phyloP scores from a whole-genome alignment of 2,329 filamentous ascomycete species.

The Colletotrichum lentis region DNA sequence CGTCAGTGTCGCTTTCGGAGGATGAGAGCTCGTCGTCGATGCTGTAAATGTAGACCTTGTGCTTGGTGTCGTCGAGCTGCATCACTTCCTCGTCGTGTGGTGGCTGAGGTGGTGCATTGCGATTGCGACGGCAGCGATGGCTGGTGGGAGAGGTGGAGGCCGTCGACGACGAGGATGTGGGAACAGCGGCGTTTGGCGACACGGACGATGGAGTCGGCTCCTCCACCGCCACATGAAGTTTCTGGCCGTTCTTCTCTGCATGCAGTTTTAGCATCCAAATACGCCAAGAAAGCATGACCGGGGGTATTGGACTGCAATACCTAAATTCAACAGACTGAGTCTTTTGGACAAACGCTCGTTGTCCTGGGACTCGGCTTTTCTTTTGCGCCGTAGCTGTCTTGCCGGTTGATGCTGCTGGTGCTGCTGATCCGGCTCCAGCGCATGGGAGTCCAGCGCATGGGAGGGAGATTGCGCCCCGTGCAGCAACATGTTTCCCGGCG shows the following conservation, averaged over 20 bases:
- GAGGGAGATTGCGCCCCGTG: constrained; percentile 47
- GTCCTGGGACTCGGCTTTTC: constrained; percentile 67
- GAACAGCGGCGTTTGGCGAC: constrained; percentile 37
- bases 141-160: constrained; percentile 33
- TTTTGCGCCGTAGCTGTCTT: constrained; percentile 55
- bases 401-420: constrained; percentile 38
- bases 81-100: constrained; percentile 67
- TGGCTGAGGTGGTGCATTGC: constrained; percentile 3
- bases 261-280: constrained; percentile 39
- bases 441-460: constrained; percentile 36
- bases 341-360: constrained; percentile 84
- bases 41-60: constrained; percentile 91
- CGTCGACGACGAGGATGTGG: constrained; percentile 39
- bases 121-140: constrained; percentile 37
- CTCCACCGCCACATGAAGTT: constrained; percentile 73
- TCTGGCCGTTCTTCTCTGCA: constrained; percentile 68
- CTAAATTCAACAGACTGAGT: constrained; percentile 81
- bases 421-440: constrained; percentile 37
- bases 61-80: constrained; percentile 84
- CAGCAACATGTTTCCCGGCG: constrained; percentile 46
- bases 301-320: constrained; percentile 59
- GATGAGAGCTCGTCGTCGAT: constrained; percentile 84
- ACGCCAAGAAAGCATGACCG: constrained; percentile 17
- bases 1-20: constrained; percentile 64
- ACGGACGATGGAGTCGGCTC: constrained; percentile 46